Conservation (phyloP, 139 green algal species). For the Coelastrella sp. region DNA sequence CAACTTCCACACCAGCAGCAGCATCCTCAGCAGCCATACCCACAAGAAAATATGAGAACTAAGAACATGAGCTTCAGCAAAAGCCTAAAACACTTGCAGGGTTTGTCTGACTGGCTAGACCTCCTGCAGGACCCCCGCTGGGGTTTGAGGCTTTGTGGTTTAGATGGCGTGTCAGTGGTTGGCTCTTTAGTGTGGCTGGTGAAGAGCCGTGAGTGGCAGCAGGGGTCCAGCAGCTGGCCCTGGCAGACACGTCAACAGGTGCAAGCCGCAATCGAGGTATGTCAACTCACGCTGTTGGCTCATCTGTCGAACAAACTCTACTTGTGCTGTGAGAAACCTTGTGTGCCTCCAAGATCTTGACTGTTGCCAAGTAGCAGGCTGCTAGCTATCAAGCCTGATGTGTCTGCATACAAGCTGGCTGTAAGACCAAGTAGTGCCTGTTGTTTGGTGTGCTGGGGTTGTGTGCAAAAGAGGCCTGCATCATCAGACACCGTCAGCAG, state of each 20-base stretch:
- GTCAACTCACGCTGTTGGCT: background rate
- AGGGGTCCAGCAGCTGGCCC: background rate
- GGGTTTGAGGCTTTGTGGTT: background rate
- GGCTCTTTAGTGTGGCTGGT: conserved; percentile 9
- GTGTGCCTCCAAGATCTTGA: background rate
- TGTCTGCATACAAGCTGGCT: too few species aligned
- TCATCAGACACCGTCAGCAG: too few species aligned
- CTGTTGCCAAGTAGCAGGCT: too few species aligned
- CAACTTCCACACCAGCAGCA: background rate
- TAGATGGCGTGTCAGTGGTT: conserved; percentile 25
- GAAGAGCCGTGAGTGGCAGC: conserved; percentile 17
- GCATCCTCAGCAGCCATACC: background rate
- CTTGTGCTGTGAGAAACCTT: background rate
- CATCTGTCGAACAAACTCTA: background rate
- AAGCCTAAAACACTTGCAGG: background rate
- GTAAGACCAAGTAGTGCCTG: too few species aligned
- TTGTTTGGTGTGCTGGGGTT: too few species aligned
- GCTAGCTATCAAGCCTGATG: too few species aligned
- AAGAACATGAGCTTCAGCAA: conserved; percentile 24
- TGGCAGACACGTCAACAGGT: background rate
- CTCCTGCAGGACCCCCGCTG: background rate
- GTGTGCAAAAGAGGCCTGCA: too few species aligned
- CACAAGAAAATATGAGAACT: background rate
- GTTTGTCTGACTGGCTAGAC: background rate
- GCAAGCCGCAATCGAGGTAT: background rate